Evolutionary conservation across 2,329 filamentous ascomycete genomes (phyloP), one percentile per base, ranked within the genome.

Genomic region (Corinectria fuckeliana): DNA sequence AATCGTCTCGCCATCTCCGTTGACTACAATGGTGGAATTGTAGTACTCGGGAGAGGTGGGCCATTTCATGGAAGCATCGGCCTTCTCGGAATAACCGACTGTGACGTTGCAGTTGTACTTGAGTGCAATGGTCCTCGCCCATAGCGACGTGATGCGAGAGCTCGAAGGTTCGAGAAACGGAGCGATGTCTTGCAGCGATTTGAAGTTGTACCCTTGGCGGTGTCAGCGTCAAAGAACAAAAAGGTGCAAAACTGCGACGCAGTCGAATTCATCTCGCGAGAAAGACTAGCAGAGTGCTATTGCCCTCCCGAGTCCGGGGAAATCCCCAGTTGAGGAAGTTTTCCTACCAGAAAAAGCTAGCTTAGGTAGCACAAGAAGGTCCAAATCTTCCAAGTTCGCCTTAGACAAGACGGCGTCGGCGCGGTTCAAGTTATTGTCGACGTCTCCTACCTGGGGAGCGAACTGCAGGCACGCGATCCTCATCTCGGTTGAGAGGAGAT

Each of bases 361-460:
- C 71, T 94, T 91, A 0, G 91, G 91, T 0, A 94, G 77, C 0
- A 94, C 85, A 0, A 95, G 79, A 26, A 93, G 80, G 70, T 92
- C 89, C 1, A 93, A 45, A n/a, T 82, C 77, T 1, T 82, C 75
- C 0, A 81, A 76, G 5, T 81, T 76, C 0, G 84, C 82, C 23
- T 71, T 78, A 16, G 76, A 80, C 10, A 94, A 76, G 4, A 93
- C 80, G 0, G 81, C 0, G 50, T 71, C 69, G 0, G 67, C 68
- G 0, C 69, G 69, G 1, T 70, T 68, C 0, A 71, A 80, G 65
- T 94, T 94, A 61, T 89, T 85, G 68, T 90, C 77, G 30, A 91
- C 77, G 55, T 90, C 85, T 50, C 89, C 91, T 41, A 93, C 82
- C 69, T 87, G 81, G 11, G 90, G 89, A 45, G 86, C 84, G 62